Evolutionary conservation across 2,329 filamentous ascomycete species (phyloP), one percentile per base, ranked within the genome.

Genomic region (Talaromyces verruculosus): DNA sequence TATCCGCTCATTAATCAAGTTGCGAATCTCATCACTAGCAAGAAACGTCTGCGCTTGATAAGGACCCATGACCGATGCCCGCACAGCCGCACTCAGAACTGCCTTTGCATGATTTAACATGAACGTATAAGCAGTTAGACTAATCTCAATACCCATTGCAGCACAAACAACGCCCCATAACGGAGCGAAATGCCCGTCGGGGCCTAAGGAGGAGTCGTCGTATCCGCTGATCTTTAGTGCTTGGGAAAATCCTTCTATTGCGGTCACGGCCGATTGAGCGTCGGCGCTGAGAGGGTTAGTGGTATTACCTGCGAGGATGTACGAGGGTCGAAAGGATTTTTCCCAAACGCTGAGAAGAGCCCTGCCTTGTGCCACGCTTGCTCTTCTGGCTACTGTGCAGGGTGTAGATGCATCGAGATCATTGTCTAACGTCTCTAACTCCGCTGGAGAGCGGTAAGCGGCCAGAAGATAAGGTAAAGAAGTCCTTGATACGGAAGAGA

Each of bases 41-140:
- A 89, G 76, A 33, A 88, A 76, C 25, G 77, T 82, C 70, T 89
- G 87, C 19, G 85, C 85, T 74, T 88, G 86, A 74, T 89, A 89
- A 0, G 87, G 87, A 0, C 87, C 87, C 83, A 89, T 84, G 2
- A 89, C 87, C 25, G 85, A 85, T 4, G 87, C 85, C 49, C 87
- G 79, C 51, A 89, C 87, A 0, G 84, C 87, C 3, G 87, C 87
- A 69, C 85, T 87, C 15, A 88, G 77, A 5, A 89, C 81, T 0
- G 87, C 86, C 70, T 88, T 87, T 4, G 86, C 85, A 74, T 89
- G 87, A 66, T 87, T 87, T 65, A 89, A 81, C 65, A 89, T 79
- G 71, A 88, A 89, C 1, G 88, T 74, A 72, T 89, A 89, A 0
- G 84, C 83, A 1, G 86, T 77, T 53, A 87, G 83, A 33, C 80